Evolutionary conservation across 2,329 filamentous ascomycete species (phyloP), one percentile per base, ranked within the genome.

Genomic region (Escovopsis sp.): DNA sequence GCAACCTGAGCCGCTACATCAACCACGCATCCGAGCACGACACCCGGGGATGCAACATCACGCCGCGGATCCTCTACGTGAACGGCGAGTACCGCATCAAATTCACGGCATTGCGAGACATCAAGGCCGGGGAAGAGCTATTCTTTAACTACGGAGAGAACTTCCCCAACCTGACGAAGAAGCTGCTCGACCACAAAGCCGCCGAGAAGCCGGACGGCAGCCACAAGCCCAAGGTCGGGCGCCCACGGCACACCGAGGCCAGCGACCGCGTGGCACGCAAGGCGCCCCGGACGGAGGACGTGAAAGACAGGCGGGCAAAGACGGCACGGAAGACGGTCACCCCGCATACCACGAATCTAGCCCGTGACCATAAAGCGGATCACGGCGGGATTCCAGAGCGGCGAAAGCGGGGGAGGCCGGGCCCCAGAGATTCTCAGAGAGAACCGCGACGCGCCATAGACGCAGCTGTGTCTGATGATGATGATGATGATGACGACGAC

Each of bases 1-100:
- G 85, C 40, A 91, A 89, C 56, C 78, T 88, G 48, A 80, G 82
- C 38, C 77, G 85, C 4, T 91, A 87, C 60, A 85, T 91, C 58
- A 91, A 93, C 58, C 83, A 89, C 52, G 79, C 82, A 12, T 68
- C 69, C 1, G 66, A 69, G 39, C 57, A 59, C 37, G 64, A 69
- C 46, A 64, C 65, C 46, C 52, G 65, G 49, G 56, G 82, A 42
- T 78, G 79, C 54, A 76, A 79, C 48, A 73, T 77, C 45, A 70
- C 66, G 12, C 73, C 82, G 2, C 73, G 74, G 45, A 80, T 85
- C 42, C 59, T 82, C 12, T 75, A 85, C 40, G 84, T 85, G 45
- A 85, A 85, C 51, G 80, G 80, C 23, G 79, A 84, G 47, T 80
- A 80, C 51, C 75, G 85, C 12, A 85, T 91, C 55, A 82, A 78